Evolutionary conservation across 768 basidiomycete species (phyloP).

Genomic region (Tubosaeta sp.): DNA sequence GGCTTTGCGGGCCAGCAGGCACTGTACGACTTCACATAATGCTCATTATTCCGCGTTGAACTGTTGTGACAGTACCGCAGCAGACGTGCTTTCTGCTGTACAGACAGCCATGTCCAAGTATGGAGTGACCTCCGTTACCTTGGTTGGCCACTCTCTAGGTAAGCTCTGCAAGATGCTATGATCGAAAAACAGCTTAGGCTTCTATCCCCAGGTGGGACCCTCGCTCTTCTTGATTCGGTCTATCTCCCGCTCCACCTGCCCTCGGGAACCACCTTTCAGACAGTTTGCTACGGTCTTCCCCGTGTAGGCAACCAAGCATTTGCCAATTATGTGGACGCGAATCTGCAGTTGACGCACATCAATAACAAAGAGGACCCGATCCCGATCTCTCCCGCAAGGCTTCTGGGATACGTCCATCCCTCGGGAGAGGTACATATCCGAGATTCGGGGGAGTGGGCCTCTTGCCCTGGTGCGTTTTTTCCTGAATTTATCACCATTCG

Average conservation of each 20-base stretch:
- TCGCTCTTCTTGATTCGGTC: slow-evolving; percentile 37
- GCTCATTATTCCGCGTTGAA: background rate
- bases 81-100: slow-evolving; percentile 42
- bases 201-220: slow-evolving; percentile 29
- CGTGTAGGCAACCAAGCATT: slow-evolving; percentile 56
- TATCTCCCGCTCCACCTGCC: slow-evolving; percentile 38
- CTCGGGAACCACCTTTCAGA: slow-evolving; percentile 27
- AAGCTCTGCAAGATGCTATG: background rate
- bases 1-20: slow-evolving; percentile 48
- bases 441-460: slow-evolving; percentile 47
- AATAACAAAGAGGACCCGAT: slow-evolving; percentile 46
- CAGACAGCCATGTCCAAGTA: slow-evolving; percentile 35
- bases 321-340: slow-evolving; percentile 50
- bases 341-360: slow-evolving; percentile 46
- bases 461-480: slow-evolving; percentile 43
- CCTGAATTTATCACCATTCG: background rate
- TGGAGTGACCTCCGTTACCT: slow-evolving; percentile 35
- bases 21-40: slow-evolving; percentile 27
- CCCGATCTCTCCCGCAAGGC: slow-evolving; percentile 33
- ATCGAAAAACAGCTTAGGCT: too few species aligned
- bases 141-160: slow-evolving; percentile 45
- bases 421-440: slow-evolving; percentile 42
- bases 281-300: slow-evolving; percentile 35
- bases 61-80: slow-evolving; percentile 33
- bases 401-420: slow-evolving; percentile 39